Conservation (phyloP, 2,329 filamentous ascomycete species). For the Taxawa tesnikishii region DNA sequence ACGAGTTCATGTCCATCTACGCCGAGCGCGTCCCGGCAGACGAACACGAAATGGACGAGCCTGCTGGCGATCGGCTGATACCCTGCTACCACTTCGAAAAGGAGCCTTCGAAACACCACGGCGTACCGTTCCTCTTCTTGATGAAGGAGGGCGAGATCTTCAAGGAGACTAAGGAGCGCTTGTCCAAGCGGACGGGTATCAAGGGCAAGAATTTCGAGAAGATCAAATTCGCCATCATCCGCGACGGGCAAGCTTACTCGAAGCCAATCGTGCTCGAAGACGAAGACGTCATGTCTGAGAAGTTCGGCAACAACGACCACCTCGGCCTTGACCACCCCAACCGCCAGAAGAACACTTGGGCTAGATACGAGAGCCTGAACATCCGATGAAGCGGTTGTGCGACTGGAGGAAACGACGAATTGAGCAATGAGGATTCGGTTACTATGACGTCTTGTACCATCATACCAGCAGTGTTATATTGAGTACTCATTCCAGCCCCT, state of each 20-base stretch:
- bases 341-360: conserved; percentile 47
- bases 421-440: too few species aligned
- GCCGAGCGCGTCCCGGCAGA: conserved; percentile 71
- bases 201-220: conserved; percentile 98
- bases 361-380: conserved; percentile 50
- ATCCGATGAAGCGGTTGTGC: conserved; percentile 46
- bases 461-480: too few species aligned
- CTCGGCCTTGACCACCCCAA: conserved; percentile 50
- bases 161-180: conserved; percentile 82
- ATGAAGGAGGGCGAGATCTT: conserved; percentile 79
- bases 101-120: conserved; percentile 72
- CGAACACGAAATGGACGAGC: conserved; percentile 36
- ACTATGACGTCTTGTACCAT: too few species aligned
- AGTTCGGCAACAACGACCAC: conserved; percentile 27
- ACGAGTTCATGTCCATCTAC: conserved; percentile 72
- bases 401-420: too few species aligned
- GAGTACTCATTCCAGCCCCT: too few species aligned
- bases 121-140: conserved; percentile 83
- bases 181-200: conserved; percentile 83
- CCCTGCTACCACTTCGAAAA: conserved; percentile 87
- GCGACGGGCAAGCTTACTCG: conserved; percentile 50
- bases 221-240: conserved; percentile 85
- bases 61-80: conserved; percentile 58
- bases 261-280: conserved; percentile 77
- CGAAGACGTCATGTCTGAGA: conserved; percentile 39